phyloP scores from a whole-genome alignment of 768 basidiomycete species.

The Boletus bicolor region DNA sequence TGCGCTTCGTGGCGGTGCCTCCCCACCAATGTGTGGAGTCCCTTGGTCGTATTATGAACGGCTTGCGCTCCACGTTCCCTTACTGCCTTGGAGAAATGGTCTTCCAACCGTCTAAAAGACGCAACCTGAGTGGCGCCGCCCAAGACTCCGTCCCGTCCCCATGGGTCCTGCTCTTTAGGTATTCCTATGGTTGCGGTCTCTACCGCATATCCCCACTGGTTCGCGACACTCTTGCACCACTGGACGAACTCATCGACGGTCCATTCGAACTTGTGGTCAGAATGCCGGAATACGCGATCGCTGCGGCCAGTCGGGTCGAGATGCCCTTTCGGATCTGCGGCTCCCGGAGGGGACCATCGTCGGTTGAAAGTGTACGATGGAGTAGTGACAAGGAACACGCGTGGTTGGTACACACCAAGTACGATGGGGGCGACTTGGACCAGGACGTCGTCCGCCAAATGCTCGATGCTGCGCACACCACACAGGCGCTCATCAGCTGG shows the following conservation, averaged over 20 bases:
- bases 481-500: conserved; percentile 10
- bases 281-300: conserved; percentile 70
- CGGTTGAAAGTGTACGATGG: conserved; percentile 83
- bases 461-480: conserved; percentile 61
- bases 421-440: conserved; percentile 64
- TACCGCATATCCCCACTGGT: conserved; percentile 72
- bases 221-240: conserved; percentile 58
- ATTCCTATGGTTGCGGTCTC: conserved; percentile 57
- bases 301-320: conserved; percentile 77
- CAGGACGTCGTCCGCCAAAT: conserved; percentile 59
- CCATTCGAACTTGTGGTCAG: conserved; percentile 91
- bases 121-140: conserved; percentile 71
- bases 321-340: conserved; percentile 46
- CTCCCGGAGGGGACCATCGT: conserved; percentile 60
- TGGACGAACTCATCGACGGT: conserved; percentile 65
- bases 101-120: conserved; percentile 51
- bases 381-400: conserved; percentile 73
- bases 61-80: conserved; percentile 23
- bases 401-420: conserved; percentile 76
- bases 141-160: conserved; percentile 63
- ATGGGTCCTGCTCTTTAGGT: conserved; percentile 59
- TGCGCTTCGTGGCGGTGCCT: conserved; percentile 53
- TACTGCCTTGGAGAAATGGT: conserved; percentile 28
- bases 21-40: conserved; percentile 46
- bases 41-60: conserved; percentile 7